A percentile compares a stretch with the other conserved stretches of the same genome.
Conservation (phyloP, 148 eudicot genomes). For the Nyssa sinensis region DNA sequence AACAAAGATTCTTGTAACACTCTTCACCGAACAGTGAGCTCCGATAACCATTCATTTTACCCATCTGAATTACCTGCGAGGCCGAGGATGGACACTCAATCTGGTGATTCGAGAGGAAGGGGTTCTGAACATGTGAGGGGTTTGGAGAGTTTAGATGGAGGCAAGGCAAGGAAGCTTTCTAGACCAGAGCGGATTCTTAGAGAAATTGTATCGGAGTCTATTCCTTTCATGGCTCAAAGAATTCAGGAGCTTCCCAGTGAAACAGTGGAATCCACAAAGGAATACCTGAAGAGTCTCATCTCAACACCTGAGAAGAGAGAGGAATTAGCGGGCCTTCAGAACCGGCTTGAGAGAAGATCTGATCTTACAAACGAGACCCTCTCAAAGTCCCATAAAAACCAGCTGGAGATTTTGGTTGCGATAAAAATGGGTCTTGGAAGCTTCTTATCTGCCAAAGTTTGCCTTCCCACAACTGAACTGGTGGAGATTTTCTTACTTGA, state of each 20-base stretch:
- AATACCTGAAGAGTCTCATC: slow-evolving; percentile 52
- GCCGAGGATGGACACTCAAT: slow-evolving; percentile 44
- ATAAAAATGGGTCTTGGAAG: slow-evolving; percentile 61
- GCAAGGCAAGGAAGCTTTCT: slow-evolving; percentile 32
- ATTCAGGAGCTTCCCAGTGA: slow-evolving; percentile 65
- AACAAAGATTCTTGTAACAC: slow-evolving; percentile 51
- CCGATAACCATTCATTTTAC: slow-evolving; percentile 62
- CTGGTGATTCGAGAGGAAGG: slow-evolving; percentile 52
- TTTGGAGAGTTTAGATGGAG: slow-evolving; percentile 43
- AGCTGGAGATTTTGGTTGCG: slow-evolving; percentile 66
- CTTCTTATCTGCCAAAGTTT: slow-evolving; percentile 39
- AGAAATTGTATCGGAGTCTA: slow-evolving; percentile 54
- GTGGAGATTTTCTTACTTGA: slow-evolving; percentile 62
- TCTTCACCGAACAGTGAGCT: slow-evolving; percentile 44
- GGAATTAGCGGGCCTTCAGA: slow-evolving; percentile 53
- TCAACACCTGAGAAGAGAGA: slow-evolving; percentile 41
- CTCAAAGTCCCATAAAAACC: slow-evolving; percentile 48
- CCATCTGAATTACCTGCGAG: slow-evolving; percentile 80
- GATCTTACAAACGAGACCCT: slow-evolving; percentile 62
- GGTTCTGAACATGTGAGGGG: slow-evolving; percentile 41
- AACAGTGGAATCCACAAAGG: slow-evolving; percentile 52
- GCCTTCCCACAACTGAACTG: slow-evolving; percentile 44
- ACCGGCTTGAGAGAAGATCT: slow-evolving; percentile 47
- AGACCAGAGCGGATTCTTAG: slow-evolving; percentile 56
- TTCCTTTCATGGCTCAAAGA: slow-evolving; percentile 54